Base-by-base conservation (phyloP, 495 filamentous ascomycete species). In the Neurospora hispaniola region DNA sequence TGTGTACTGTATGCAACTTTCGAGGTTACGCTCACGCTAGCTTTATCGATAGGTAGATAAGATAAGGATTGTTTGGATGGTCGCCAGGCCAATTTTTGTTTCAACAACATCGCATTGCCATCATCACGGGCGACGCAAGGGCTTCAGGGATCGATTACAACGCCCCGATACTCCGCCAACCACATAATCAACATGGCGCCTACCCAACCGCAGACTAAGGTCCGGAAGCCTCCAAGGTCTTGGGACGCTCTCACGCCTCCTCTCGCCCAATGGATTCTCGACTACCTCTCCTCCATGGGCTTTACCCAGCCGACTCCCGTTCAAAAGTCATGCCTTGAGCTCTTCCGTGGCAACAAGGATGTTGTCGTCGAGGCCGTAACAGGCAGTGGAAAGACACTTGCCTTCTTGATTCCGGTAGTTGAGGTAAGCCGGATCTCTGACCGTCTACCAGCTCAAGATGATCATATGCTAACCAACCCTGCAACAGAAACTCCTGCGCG, bases 361-460 rank as follows among this genome's bases (percentile, higher is more conserved):
- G 94, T 98, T 0, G 95, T 98, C 4, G 95, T 98, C 39, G 94
- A 97, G 86, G 96, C 96, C 3, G 96, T 98, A 9, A 99, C 96
- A 3, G 96, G 96, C 9, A 96, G 92, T 78, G 96, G 96, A 62
- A 99, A 99, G 82, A 98, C 96, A 0, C 83, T 98, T 54, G 91
- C 94, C 2, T 98, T 96, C 77, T 81, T 99, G 68, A 92, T 99
- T 38, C 96, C 96, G 0, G 83, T 98, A 3, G 86, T 98, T 14
- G 93, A 97, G 74, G 79, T 79, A 48, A 40, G 54, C 23, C 14
- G 71, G n/a, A 16, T 62, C 0, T 69, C 1, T 69, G 9, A 0
- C 1, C 41, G 6, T 35, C 31, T 2, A 27, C 42, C 20, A 18
- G 16, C 6, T 42, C 27, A 4, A 16, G 9, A 20, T 27, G 12